Evolutionary conservation across 768 basidiomycete genomes (phyloP).

Genomic region (Lactarius hengduanensis): DNA sequence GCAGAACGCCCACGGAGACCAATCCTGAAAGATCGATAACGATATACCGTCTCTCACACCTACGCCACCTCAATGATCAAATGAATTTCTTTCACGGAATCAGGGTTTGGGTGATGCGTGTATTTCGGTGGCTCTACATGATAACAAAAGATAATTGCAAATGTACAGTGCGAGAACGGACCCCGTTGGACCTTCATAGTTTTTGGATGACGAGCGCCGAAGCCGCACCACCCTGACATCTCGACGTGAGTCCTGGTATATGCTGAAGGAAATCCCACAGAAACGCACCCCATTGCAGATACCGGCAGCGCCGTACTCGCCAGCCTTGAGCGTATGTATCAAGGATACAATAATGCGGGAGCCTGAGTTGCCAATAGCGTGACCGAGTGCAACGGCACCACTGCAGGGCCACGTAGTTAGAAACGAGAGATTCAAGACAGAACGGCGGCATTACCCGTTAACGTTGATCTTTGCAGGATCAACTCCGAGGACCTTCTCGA

Average conservation of each 20-base stretch:
- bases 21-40: neutral
- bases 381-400: constrained; percentile 94
- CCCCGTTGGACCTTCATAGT: constrained; percentile 42
- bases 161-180: constrained; percentile 4
- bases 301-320: constrained; percentile 93
- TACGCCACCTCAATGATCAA: neutral
- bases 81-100: neutral
- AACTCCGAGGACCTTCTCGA: constrained; percentile 82
- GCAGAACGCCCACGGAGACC: neutral
- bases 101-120: neutral
- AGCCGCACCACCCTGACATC: constrained; percentile 80
- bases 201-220: constrained; percentile 89
- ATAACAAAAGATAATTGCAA: constrained; percentile 11
- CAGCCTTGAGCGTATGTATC: constrained; percentile 84
- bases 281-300: constrained; percentile 92
- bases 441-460: constrained; percentile 59
- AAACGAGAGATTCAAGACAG: constrained; percentile 17
- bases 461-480: constrained; percentile 89
- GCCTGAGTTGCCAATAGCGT: constrained; percentile 96
- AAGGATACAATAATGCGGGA: constrained; percentile 93
- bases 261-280: constrained; percentile 1
- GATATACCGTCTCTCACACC: neutral
- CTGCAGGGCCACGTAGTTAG: constrained; percentile 43
- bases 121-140: constrained; percentile 19
- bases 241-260: constrained; percentile 21